A percentile compares a stretch with the other conserved stretches of the same genome.
Conservation (phyloP, 176 grass and related monocot genomes). For the Chloris gayana region DNA sequence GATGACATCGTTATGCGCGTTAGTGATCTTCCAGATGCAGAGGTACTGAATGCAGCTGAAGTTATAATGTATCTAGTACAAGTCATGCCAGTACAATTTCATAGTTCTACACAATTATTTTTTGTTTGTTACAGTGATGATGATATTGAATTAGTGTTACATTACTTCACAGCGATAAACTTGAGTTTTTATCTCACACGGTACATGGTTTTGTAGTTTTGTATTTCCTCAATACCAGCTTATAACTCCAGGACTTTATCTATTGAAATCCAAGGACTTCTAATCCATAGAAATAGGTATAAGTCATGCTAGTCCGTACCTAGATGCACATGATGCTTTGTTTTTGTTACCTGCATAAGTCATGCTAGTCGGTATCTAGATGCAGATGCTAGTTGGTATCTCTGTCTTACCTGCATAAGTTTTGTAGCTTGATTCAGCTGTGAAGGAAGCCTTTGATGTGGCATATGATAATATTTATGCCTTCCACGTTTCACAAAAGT, state of each 20-base stretch:
- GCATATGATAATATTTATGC: conserved; percentile 98
- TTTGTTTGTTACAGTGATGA: not conserved
- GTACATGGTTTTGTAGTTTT: not conserved
- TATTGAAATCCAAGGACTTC: not conserved
- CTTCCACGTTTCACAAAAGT: conserved; percentile 85
- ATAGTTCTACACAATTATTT: not conserved
- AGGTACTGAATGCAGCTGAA: no score
- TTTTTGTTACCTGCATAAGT: not conserved
- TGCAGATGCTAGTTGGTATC: not conserved
- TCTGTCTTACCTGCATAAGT: conserved; percentile 29
- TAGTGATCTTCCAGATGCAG: conserved; percentile 62
- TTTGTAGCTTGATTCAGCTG: conserved; percentile 86
- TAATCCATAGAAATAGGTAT: conserved; percentile 11
- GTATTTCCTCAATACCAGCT: conserved; percentile 4
- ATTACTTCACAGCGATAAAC: not conserved
- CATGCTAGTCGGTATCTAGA: not conserved
- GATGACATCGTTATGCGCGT: conserved; percentile 64
- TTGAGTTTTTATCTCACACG: not conserved
- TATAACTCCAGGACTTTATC: not conserved
- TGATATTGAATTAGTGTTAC: not conserved
- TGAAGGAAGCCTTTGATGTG: conserved; percentile 90
- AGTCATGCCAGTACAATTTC: not conserved
- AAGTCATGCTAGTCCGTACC: not conserved
- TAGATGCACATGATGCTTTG: not conserved
- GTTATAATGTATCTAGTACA: no score